Evolutionary conservation across 176 grass and related monocot genomes (phyloP).

Genomic region (Hordeum marinum): DNA sequence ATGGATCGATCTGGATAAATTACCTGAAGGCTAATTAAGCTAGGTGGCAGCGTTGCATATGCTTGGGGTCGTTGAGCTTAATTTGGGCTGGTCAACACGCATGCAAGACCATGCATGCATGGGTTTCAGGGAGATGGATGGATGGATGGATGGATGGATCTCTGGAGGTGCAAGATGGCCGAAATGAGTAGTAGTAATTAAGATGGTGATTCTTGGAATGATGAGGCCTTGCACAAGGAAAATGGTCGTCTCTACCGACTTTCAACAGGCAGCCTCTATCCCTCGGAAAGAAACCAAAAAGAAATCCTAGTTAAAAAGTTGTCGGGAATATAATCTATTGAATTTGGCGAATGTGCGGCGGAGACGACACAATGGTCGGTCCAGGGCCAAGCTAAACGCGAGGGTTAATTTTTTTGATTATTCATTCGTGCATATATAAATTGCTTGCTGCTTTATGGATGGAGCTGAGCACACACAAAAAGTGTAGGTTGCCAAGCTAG

Average conservation of each 20-base stretch:
- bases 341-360: slow-evolving; percentile 14
- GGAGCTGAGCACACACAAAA: background rate
- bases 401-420: background rate
- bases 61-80: background rate
- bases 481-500: background rate
- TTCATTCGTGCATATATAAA: background rate
- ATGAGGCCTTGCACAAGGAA: background rate
- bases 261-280: background rate
- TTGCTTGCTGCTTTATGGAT: background rate
- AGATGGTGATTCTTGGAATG: background rate
- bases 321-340: background rate
- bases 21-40: no score
- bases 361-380: background rate
- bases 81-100: background rate
- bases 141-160: background rate
- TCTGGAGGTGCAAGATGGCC: background rate
- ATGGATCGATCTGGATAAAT: no score
- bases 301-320: background rate
- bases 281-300: background rate
- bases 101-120: background rate
- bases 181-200: background rate
- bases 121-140: no score
- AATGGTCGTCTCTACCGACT: background rate
- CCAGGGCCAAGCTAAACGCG: background rate
- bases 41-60: no score